Base-by-base conservation (phyloP, 1,284 basidiomycete genomes). In the Athelia psychrophila region DNA sequence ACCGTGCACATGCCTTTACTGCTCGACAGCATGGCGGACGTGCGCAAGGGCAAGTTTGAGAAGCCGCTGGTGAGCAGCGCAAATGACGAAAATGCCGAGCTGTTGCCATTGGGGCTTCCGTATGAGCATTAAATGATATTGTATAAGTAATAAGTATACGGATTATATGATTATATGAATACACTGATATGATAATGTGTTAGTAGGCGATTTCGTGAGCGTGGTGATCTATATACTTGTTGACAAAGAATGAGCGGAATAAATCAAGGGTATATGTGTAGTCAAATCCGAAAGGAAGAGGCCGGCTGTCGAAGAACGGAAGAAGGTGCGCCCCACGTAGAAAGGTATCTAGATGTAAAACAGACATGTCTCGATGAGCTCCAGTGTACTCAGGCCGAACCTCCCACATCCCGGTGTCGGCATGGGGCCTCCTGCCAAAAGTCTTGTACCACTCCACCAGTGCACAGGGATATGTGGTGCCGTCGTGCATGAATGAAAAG, bases 1-100 rank as follows among this genome's bases (percentile, higher is more conserved):
- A 98, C 96, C 0, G 83, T 93, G 1, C 86, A 96, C 18, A 95
- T 99, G 0, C 87, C 91, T 22, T 83, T 89, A 47, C 79, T 98
- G 10, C 79, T 99, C 8, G 92, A 96, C 52, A 93, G 94, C 0
- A 97, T 98, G 88, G 80, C 88, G 16, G 94, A 95, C 53, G 83
- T 98, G 42, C 84, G 86, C 58, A 73, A 80, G 47, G 93, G 94
- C 38, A 88, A 87, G 60, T 97, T 93, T 58, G 84, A 97, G 65
- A 99, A 98, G 73, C 87, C 86, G 44, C 77, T 94, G 6, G 86
- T 96, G 40, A 86, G 85, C 66, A 84, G 84, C 66, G 81, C 90
- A 1, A 82, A 80, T n/a, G 89, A 84, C 54, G 91, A 91, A 65
- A 92, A 94, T 61, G 85, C 82, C 2, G 78, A 83, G 63, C n/a